phyloP scores from a whole-genome alignment of 495 filamentous ascomycete genomes.

The Oidiodendron maius region DNA sequence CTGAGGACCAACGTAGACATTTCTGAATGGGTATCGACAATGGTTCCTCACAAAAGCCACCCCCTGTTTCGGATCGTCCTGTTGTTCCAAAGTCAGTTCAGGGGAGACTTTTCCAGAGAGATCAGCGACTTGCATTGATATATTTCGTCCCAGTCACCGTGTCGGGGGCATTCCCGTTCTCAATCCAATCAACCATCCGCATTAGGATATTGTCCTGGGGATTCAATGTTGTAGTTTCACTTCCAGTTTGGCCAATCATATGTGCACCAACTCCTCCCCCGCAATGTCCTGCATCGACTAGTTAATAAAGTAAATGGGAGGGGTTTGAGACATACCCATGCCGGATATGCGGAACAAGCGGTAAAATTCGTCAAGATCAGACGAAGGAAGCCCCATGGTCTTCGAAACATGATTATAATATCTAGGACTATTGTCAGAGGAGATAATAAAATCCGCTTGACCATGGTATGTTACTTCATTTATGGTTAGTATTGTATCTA shows the following conservation, averaged over 20 bases:
- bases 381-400: conserved; percentile 36
- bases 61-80: conserved; percentile 21
- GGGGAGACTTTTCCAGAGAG: conserved; percentile 12
- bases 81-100: too few species aligned
- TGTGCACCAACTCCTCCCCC: conserved; percentile 7
- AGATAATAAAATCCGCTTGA: conserved; percentile 21
- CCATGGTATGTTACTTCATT: background rate
- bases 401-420: conserved; percentile 38
- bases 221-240: background rate
- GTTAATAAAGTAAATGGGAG: background rate
- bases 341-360: conserved; percentile 56
- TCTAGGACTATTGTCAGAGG: conserved; percentile 25
- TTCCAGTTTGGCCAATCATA: conserved; percentile 1
- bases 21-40: conserved; percentile 28
- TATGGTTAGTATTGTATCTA: too few species aligned
- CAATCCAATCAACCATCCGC: conserved; percentile 51
- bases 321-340: conserved; percentile 23
- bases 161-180: conserved; percentile 43
- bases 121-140: conserved; percentile 24
- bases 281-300: conserved; percentile 14
- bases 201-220: conserved; percentile 34
- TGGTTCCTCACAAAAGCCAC: conserved; percentile 29
- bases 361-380: conserved; percentile 50
- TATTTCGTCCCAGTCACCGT: conserved; percentile 37
- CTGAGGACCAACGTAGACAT: conserved; percentile 8